phyloP scores from a whole-genome alignment of 1,284 basidiomycete species.

The Testicularia cyperi region DNA sequence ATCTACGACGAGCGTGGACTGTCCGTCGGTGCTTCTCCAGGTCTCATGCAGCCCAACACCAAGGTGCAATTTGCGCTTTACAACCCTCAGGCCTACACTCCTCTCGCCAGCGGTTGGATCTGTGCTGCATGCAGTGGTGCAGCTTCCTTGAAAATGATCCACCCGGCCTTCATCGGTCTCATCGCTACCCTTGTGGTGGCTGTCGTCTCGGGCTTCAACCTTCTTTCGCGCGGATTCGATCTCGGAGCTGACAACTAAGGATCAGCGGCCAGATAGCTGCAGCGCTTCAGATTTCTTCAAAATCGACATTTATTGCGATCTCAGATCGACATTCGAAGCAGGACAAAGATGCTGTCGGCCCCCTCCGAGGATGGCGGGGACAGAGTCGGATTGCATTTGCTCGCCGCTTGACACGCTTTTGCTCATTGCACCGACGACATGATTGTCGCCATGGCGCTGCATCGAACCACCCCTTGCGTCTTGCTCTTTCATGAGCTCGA shows the following conservation, averaged over 20 bases:
- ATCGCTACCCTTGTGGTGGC: conserved; percentile 34
- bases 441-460: too few species aligned
- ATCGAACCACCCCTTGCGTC: conserved; percentile 6
- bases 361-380: too few species aligned
- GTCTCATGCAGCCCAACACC: conserved; percentile 51
- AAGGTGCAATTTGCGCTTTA: conserved; percentile 56
- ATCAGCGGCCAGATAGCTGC: too few species aligned
- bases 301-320: conserved; percentile 36
- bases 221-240: conserved; percentile 18
- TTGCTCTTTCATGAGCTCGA: too few species aligned
- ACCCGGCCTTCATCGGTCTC: conserved; percentile 29
- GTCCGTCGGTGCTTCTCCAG: conserved; percentile 27
- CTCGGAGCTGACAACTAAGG: conserved; percentile 11
- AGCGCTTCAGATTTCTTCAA: too few species aligned
- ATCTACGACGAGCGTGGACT: conserved; percentile 56
- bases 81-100: conserved; percentile 56
- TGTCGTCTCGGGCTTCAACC: conserved; percentile 25
- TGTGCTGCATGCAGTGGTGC: conserved; percentile 44
- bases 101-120: conserved; percentile 48
- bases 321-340: too few species aligned
- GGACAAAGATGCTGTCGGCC: too few species aligned
- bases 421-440: too few species aligned
- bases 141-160: conserved; percentile 23
- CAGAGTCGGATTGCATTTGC: too few species aligned
- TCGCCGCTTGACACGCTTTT: too few species aligned